These are phyloP conservation scores for Eucalyptus pumila DNA, from an alignment of 345 rosid species.

Conservation along the genomic window DNA sequence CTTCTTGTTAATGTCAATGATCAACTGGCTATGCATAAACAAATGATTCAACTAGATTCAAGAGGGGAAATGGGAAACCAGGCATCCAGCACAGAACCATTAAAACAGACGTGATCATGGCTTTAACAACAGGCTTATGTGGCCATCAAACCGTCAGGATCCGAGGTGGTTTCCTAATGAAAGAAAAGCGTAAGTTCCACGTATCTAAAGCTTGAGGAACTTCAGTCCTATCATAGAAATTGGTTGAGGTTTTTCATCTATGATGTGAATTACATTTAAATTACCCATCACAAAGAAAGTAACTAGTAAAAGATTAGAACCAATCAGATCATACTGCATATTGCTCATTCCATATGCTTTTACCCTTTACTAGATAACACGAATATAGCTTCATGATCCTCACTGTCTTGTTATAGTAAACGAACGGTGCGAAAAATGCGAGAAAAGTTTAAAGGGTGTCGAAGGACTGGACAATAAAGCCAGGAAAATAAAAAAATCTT, in stretches of 20 bases:
- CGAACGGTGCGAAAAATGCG: accelerated
- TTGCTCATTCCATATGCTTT: not conserved
- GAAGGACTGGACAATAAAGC: not conserved
- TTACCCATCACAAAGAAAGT: not conserved
- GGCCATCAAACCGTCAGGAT: not conserved
- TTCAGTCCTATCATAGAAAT: not conserved
- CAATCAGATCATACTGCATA: not conserved
- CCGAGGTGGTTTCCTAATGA: not conserved
- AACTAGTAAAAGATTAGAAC: not conserved
- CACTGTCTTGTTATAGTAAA: not conserved
- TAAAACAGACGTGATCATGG: not conserved
- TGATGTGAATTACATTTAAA: not conserved
- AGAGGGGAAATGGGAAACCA: not conserved
- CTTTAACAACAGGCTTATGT: not conserved
- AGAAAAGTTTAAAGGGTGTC: not conserved
- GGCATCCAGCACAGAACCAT: not conserved
- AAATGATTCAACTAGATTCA: not conserved
- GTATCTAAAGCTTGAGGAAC: not conserved
- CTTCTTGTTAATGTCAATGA: not conserved
- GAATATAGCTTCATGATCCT: not conserved
- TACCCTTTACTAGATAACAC: not conserved
- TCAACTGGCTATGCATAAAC: not conserved
- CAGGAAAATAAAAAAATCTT: not conserved
- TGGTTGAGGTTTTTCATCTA: not conserved
- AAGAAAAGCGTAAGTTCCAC: not conserved